Base-by-base conservation (phyloP, 306 rosid genomes). In the Cyclanthera cordifolia region DNA sequence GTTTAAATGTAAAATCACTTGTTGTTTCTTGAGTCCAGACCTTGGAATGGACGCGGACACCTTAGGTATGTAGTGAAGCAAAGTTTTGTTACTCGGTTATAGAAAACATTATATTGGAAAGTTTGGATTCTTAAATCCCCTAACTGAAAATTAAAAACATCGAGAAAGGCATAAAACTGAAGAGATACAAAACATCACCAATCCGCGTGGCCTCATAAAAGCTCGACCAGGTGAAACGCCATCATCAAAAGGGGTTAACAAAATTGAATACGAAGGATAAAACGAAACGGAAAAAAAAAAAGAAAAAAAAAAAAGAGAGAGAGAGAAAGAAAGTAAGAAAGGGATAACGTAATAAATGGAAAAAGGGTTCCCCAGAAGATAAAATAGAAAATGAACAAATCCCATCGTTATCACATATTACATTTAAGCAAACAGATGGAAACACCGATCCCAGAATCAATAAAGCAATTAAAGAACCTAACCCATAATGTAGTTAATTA, bases 401-500 rank as follows among this genome's bases (percentile, higher is more conserved):
- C 70, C 69, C 30, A 20, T 41, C 69, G 69, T 63, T 12, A 20
- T 21, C 51, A 63, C 9, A 34, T 37, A n/a, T 12, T 39, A 51
- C 50, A 63, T 41, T 19, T 63, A 45, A 65, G 23, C 6, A 23
- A 45, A 4, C 15, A 41, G 1, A 34, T 19, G 9, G 21, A 63
- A 63, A 21, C n/a, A 61, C 68, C 49, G 16, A 61, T 61, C 49
- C 49, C 68, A 10, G 69, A 64, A 64, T 61, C 30, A 64, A 41
- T 32, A 43, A 21, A 64, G 53, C 21, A 63, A 23, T n/a, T 15
- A 5, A 28, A 61, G 23, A 64, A 20, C 48, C 69, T 1, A 41
- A 64, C 52, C 69, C 52, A 64, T 43, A 19, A 21, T 6, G 20
- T 65, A 63, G 13, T 63, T 12, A 15, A 50, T 55, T 55, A 9